phyloP scores from a whole-genome alignment of 176 grass and related monocot genomes.

The Poa pratensis region DNA sequence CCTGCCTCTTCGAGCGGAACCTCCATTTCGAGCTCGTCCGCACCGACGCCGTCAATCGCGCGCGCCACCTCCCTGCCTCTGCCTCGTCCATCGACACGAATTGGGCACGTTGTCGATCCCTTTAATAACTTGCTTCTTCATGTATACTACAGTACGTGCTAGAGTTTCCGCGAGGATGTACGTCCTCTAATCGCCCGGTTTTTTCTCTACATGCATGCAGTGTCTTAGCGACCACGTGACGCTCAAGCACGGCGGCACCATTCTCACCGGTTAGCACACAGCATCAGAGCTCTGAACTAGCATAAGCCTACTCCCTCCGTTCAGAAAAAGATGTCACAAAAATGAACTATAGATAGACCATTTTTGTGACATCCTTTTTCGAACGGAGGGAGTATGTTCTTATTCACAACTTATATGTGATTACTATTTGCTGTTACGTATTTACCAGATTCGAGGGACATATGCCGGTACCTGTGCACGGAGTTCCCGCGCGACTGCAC shows the following conservation, averaged over 20 bases:
- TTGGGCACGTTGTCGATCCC: slow-evolving; percentile 43
- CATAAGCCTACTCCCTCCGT: background rate
- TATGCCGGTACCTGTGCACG: slow-evolving; percentile 57
- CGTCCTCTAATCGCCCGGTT: background rate
- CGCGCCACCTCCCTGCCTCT: slow-evolving; percentile 42
- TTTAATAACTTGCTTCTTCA: background rate
- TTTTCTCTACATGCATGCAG: slow-evolving; percentile 29
- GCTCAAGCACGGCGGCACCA: slow-evolving; percentile 55
- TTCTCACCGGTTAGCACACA: slow-evolving; percentile 40
- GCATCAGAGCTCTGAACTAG: background rate
- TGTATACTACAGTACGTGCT: background rate
- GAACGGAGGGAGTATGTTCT: too few species aligned
- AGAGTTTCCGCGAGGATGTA: too few species aligned
- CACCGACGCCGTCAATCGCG: slow-evolving; percentile 52
- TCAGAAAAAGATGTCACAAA: too few species aligned
- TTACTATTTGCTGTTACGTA: too few species aligned
- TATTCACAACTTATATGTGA: background rate
- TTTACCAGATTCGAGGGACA: slow-evolving; percentile 59
- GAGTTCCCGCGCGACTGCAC: slow-evolving; percentile 66
- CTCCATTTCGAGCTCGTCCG: slow-evolving; percentile 67
- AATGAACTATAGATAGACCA: too few species aligned
- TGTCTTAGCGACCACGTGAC: slow-evolving; percentile 53
- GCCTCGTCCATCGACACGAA: slow-evolving; percentile 26
- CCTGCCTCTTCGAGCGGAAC: slow-evolving; percentile 63
- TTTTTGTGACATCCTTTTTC: too few species aligned